These are phyloP conservation scores for Trebouxia sp. DNA, from an alignment of 139 green algal genomes.

Conservation along the genomic window DNA sequence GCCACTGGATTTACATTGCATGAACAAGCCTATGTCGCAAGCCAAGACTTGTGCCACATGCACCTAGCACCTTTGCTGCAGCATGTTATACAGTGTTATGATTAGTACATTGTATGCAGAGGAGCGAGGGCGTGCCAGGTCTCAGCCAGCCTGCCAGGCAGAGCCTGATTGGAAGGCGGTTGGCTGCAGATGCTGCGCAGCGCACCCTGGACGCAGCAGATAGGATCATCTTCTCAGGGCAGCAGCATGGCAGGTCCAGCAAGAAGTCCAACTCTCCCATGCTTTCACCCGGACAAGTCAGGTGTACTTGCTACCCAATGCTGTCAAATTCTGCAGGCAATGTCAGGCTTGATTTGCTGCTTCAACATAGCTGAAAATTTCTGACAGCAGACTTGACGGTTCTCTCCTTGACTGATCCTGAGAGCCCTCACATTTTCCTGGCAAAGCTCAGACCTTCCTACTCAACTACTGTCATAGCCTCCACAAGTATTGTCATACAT, in stretches of 20 bases:
- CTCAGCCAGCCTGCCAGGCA: neutral
- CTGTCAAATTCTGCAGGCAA: neutral
- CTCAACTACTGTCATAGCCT: too few species aligned
- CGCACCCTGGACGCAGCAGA: conserved; percentile 27
- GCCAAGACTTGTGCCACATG: too few species aligned
- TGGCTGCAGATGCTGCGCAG: neutral
- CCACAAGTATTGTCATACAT: too few species aligned
- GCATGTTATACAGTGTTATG: too few species aligned
- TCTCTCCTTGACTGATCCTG: neutral
- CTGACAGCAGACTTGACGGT: neutral
- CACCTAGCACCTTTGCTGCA: too few species aligned
- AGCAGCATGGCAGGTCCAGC: neutral
- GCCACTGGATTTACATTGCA: too few species aligned
- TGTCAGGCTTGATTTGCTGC: neutral
- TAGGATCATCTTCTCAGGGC: conserved; percentile 24
- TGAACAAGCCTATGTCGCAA: too few species aligned
- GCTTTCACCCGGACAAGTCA: conserved; percentile 28
- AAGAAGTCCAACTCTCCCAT: neutral
- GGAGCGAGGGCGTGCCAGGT: neutral
- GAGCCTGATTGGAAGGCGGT: conserved; percentile 10
- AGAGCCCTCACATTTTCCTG: too few species aligned
- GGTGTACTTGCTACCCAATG: neutral
- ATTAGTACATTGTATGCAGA: neutral
- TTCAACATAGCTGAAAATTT: neutral
- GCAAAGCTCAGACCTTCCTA: too few species aligned